Base-by-base conservation (phyloP, 805 yeast genomes). In the Diddensiella caesifluorescens region DNA sequence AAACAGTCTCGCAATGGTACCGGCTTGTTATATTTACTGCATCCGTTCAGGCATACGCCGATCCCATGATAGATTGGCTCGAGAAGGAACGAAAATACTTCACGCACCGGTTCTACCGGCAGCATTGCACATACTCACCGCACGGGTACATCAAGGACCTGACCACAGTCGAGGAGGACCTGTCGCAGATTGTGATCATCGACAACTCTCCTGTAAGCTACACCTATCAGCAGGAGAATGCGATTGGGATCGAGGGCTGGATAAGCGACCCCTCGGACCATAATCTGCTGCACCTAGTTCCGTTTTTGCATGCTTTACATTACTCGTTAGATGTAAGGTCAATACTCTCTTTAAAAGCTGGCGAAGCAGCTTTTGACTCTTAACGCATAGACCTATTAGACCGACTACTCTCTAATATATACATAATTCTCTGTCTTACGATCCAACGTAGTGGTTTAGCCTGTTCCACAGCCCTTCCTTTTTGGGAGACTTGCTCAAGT, bases 201-300 rank as follows among this genome's bases (percentile, higher is more conserved):
- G 98, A 92, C 65, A 92, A 92, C 64, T 87, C 96, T 7, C 97
- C 97, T 1, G 75, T 88, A 20, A 83, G 95, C 56, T 92, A 85
- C 60, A 80, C 86, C 12, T 65, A 77, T 60, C 89, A 90, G 60
- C 85, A 79, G 45, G 80, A 80, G 51, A 92, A 92, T 56, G 98
- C 95, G 1, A 81, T 92, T 18, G 79, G 83, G 66, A 87, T 92
- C 4, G 96, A 89, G 63, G 97, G 98, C 35, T 92, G 98, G 98
- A 87, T 92, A 48, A 86, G 84, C 57, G 98, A 92, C 62, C 95
- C 94, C n/a, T 75, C 81, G 27, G 98, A 92, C 57, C 69, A 80
- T 18, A 95, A 87, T 55, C 66, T 92, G 45, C 67, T 92, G 62
- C 80, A 87, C 53, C 64, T 92, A 39, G 61, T 92, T 32, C 97